Evolutionary conservation across 2,329 filamentous ascomycete species (phyloP).

Genomic region (Fusarium beomiforme): DNA sequence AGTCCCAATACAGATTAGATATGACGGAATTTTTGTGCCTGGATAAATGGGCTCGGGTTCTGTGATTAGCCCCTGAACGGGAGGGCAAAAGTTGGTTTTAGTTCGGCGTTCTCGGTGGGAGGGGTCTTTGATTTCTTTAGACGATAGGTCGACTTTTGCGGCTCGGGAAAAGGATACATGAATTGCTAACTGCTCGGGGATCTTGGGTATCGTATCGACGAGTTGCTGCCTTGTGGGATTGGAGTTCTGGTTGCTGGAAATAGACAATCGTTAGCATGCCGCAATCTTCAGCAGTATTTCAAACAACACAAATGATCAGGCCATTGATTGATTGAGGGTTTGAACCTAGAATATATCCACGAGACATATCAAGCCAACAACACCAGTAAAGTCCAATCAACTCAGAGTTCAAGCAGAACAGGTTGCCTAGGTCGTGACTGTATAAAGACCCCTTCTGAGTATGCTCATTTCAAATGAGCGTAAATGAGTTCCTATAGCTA

Average conservation of each 20-base stretch:
- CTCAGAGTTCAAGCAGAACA: too few species aligned
- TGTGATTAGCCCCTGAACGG: background rate
- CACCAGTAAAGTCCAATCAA: too few species aligned
- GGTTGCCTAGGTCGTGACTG: too few species aligned
- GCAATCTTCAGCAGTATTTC: background rate
- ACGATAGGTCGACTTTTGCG: background rate
- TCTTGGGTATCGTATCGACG: background rate
- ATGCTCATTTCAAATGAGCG: background rate
- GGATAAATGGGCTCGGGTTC: background rate
- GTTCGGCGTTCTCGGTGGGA: background rate
- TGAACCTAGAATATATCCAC: too few species aligned
- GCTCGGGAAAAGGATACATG: background rate
- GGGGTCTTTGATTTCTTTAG: background rate
- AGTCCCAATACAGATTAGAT: background rate
- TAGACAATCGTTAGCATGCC: background rate
- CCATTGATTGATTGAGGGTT: too few species aligned
- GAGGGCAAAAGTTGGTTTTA: background rate
- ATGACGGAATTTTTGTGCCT: background rate
- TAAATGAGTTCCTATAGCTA: background rate
- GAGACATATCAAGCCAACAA: too few species aligned
- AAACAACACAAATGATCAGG: background rate
- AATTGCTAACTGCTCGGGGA: background rate
- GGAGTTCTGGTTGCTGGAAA: background rate
- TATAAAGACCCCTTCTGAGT: background rate
- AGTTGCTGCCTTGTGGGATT: background rate